phyloP scores from a whole-genome alignment of 257 asterid genomes.

The Salvia hispanica region DNA sequence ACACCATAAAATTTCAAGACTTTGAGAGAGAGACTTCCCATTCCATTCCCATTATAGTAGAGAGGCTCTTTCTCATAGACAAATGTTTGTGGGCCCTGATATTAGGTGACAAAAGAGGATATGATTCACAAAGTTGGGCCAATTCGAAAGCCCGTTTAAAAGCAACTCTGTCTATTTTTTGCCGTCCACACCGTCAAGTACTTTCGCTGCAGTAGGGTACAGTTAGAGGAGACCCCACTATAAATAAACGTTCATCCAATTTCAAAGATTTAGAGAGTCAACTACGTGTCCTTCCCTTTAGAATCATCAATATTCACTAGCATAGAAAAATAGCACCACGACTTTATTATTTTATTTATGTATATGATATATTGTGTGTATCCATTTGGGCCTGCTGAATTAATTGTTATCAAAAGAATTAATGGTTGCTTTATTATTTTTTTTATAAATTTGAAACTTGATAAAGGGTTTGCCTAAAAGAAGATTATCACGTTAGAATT shows the following conservation, averaged over 20 bases:
- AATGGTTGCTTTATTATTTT: not conserved
- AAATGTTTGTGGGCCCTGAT: conserved; percentile 22
- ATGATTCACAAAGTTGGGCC: conserved; percentile 29
- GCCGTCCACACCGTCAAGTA: not conserved
- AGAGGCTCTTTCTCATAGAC: not conserved
- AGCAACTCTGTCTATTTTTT: no score
- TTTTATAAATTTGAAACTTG: conserved; percentile 3
- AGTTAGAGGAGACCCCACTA: conserved; percentile 30
- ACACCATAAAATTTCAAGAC: not conserved
- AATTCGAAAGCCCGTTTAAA: conserved; percentile 24
- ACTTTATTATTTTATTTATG: not conserved
- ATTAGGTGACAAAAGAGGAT: not conserved
- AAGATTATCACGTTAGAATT: not conserved
- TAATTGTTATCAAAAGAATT: conserved; percentile 11
- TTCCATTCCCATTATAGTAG: not conserved
- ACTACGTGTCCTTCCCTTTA: no score
- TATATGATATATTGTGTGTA: conserved; percentile 11
- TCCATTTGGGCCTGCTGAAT: conserved; percentile 23
- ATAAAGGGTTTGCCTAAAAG: not conserved
- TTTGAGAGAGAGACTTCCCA: not conserved
- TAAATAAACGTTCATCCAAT: not conserved
- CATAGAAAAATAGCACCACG: not conserved
- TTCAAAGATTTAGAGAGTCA: no score
- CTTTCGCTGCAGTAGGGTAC: conserved; percentile 1
- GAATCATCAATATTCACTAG: no score